Conservation (phyloP, 371 early-diverging fungal genomes). For the Sporodiniella umbellata region DNA sequence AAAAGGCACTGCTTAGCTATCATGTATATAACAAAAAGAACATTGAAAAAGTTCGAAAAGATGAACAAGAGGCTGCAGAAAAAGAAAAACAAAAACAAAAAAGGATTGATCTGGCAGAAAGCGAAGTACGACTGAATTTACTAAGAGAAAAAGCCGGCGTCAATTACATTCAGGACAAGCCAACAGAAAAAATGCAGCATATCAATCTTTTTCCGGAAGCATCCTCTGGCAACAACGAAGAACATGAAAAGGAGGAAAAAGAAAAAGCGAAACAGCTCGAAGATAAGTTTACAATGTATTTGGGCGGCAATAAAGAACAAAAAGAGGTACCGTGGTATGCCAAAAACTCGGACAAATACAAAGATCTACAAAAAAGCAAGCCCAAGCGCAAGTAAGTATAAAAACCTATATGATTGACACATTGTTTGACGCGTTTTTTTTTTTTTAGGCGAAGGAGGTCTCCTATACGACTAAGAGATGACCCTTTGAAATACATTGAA, state of each 20-base stretch:
- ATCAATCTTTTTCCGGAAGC: constrained; percentile 58
- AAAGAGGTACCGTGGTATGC: constrained; percentile 40
- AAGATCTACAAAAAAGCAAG: constrained; percentile 5
- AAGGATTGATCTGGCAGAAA: constrained; percentile 48
- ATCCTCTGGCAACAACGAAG: constrained; percentile 41
- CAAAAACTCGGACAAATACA: constrained; percentile 22
- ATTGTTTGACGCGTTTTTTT: too few species aligned
- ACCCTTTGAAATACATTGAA: constrained; percentile 24
- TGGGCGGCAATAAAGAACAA: constrained; percentile 44
- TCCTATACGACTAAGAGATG: constrained; percentile 19
- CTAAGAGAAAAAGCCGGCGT: constrained; percentile 48
- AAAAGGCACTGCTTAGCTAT: constrained; percentile 49
- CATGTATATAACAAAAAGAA: constrained; percentile 78
- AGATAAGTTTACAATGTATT: constrained; percentile 62
- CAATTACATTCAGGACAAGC: neutral
- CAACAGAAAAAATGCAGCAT: constrained; percentile 26
- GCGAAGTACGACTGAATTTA: constrained; percentile 50
- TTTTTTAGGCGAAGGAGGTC: constrained; percentile 9
- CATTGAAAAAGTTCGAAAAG: constrained; percentile 61
- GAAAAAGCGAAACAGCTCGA: constrained; percentile 56
- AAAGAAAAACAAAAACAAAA: constrained; percentile 48
- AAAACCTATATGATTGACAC: too few species aligned
- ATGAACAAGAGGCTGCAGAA: constrained; percentile 63
- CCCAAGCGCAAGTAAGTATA: constrained; percentile 4
- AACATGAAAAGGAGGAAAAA: constrained; percentile 56